Percentiles rank a stretch among this genome's conserved stretches.
Evolutionary conservation across 2,329 filamentous ascomycete genomes (phyloP).

Genomic region (Stagonosporopsis vannaccii): DNA sequence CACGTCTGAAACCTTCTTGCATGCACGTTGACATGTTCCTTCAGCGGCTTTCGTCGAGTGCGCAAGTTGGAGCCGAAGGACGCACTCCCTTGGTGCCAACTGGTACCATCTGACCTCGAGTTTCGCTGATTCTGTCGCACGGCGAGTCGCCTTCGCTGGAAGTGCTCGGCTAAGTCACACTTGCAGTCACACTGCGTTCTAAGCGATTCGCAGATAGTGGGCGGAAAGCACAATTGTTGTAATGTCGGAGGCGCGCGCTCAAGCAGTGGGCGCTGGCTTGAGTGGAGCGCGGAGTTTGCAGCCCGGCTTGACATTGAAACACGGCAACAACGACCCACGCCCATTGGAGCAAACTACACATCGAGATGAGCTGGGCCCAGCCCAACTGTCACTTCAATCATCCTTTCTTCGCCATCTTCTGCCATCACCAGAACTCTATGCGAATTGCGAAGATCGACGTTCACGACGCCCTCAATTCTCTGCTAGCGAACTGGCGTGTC

Average conservation of each 20-base stretch:
- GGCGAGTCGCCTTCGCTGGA: constrained; percentile 22
- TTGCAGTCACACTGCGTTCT: constrained; percentile 23
- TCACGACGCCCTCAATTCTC: constrained; percentile 12
- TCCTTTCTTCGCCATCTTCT: constrained; percentile 1
- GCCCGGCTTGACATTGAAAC: constrained; percentile 25
- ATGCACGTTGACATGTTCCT: constrained; percentile 14
- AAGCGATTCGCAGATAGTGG: constrained; percentile 24
- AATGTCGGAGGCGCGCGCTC: constrained; percentile 36
- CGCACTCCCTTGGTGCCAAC: constrained; percentile 17
- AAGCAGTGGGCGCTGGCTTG: constrained; percentile 21
- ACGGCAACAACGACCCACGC: constrained; percentile 17
- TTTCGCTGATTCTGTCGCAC: constrained; percentile 12
- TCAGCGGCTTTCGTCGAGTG: constrained; percentile 9
- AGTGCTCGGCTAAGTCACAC: constrained; percentile 23
- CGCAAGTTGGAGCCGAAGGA: constrained; percentile 12
- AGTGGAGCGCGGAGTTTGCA: constrained; percentile 20
- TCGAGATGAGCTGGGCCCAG: constrained; percentile 4
- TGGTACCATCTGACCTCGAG: constrained; percentile 16
- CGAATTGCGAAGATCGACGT: constrained; percentile 13
- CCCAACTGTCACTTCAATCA: constrained; percentile 6
- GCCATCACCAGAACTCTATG: constrained; percentile 1
- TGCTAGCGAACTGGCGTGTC: not conserved
- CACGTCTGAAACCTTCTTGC: constrained; percentile 14
- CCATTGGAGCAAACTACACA: constrained; percentile 4
- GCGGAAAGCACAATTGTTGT: constrained; percentile 21